Base-by-base conservation (phyloP, 352 stramenopile genomes). In the Phytophthora colocasiae region DNA sequence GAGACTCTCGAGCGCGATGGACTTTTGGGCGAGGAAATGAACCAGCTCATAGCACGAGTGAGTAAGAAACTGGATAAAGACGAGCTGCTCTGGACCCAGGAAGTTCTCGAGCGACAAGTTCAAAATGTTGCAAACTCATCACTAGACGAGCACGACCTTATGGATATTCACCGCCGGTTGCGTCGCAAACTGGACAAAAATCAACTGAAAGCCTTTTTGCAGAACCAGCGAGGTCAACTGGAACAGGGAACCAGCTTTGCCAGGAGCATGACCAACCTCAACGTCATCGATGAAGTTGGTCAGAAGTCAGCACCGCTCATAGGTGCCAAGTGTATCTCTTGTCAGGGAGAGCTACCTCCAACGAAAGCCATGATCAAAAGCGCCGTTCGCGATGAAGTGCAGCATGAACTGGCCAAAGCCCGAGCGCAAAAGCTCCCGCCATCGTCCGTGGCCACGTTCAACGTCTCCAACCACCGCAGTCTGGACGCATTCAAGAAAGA, bases 1-100 rank as follows among this genome's bases (percentile, higher is more conserved):
- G 81, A 90, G 34, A 75, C 79, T 6, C 41, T 81, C 12, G 72
- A 83, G 39, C 79, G 81, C 4, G 79, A 91, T 26, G 77, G 81
- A 12, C 45, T 78, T 6, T 59, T 93, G 0, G 85, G 90, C 40
- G 65, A 73, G 5, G 85, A 93, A 26, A 55, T 93, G 40, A 72
- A 74, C 39, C 83, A 93, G 39, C 69, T 93, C 14, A 79, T 84
- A 17, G 72, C 71, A 7, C 82, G 82, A 6, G 78, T 93, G 29
- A 86, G 80, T 50, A 91, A 88, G 62, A 92, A 92, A 38, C 67
- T 89, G 2, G 84, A 93, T 63, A 90, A 91, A 61, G 82, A 90
- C 53, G 80, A 93, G 27, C 68, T 93, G 32, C 69, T 91, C 4
- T 93, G 84, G 84, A 93, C 84, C 0, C 82, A 90, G 45, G 81